Conservation (phyloP, 805 yeast genomes). For the Pichia rugopelliculosa region DNA sequence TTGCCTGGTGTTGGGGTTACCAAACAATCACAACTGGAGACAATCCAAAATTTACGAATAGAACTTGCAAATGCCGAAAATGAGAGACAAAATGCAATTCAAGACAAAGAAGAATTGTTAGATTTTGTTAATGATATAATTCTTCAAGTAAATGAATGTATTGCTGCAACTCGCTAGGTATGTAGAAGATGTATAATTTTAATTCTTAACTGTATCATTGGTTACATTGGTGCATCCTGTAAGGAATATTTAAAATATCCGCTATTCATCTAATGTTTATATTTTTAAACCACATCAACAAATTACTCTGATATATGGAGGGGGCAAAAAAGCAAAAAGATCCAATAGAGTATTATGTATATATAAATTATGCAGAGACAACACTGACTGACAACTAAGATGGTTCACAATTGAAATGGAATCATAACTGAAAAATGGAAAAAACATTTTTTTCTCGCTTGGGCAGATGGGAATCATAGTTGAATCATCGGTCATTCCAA, state of each 20-base stretch:
- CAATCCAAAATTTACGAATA: constrained; percentile 52
- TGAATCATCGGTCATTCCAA: not conserved
- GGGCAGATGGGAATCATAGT: not conserved
- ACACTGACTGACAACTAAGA: too few species aligned
- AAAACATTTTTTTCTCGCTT: not conserved
- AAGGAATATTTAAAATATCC: not conserved
- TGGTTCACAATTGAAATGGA: too few species aligned
- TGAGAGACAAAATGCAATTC: constrained; percentile 47
- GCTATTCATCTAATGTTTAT: too few species aligned
- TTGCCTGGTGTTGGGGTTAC: constrained; percentile 90
- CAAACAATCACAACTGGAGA: constrained; percentile 60
- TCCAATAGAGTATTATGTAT: too few species aligned
- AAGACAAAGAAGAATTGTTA: constrained; percentile 56
- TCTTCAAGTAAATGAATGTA: constrained; percentile 48
- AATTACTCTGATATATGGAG: too few species aligned
- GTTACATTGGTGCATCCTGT: not conserved
- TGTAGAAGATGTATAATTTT: not conserved
- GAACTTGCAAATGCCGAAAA: constrained; percentile 57
- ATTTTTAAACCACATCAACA: too few species aligned
- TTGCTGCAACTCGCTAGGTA: constrained; percentile 33
- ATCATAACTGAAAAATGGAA: not conserved
- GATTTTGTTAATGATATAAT: constrained; percentile 62
- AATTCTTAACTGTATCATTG: too few species aligned
- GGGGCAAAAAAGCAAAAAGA: not conserved
- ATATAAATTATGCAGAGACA: too few species aligned